Percentiles rank a stretch among this genome's conserved stretches.
Conservation (phyloP, 345 rosid genomes). For the Gossypium bickii region DNA sequence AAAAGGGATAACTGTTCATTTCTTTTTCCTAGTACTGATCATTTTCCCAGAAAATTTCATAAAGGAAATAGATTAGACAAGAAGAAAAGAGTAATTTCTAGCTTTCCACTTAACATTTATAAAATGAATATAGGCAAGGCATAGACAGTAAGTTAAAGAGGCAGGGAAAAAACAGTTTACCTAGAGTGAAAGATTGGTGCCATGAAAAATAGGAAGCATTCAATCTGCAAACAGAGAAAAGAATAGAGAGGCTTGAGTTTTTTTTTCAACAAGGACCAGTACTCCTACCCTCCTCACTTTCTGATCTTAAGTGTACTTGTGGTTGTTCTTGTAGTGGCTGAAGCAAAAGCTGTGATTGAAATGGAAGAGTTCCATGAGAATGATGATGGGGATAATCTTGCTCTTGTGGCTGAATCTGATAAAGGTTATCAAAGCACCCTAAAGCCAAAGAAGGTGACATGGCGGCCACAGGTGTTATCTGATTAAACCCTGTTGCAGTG, state of each 20-base stretch:
- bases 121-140: not conserved
- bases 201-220: conserved; percentile 2
- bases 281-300: conserved; percentile 45
- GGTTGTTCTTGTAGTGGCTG: conserved; percentile 30
- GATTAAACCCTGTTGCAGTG: conserved; percentile 14
- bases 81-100: conserved; percentile 16
- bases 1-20: conserved; percentile 1
- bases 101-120: conserved; percentile 12
- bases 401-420: conserved; percentile 42
- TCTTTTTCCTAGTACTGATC: not conserved
- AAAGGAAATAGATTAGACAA: too few species aligned
- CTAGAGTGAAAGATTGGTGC: conserved; percentile 23
- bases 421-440: conserved; percentile 40
- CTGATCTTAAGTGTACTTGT: conserved; percentile 29
- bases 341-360: conserved; percentile 41
- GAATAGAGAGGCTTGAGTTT: not conserved
- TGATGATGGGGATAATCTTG: not conserved
- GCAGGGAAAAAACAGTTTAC: conserved; percentile 18
- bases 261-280: conserved; percentile 30
- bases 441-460: conserved; percentile 16
- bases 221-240: not conserved
- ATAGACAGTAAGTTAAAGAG: not conserved
- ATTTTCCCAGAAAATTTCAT: not conserved
- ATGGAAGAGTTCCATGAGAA: too few species aligned
- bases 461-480: not conserved